These are phyloP conservation scores for Flaveria trinervia DNA, from an alignment of 129 eudicot genomes.

Conservation along the genomic window DNA sequence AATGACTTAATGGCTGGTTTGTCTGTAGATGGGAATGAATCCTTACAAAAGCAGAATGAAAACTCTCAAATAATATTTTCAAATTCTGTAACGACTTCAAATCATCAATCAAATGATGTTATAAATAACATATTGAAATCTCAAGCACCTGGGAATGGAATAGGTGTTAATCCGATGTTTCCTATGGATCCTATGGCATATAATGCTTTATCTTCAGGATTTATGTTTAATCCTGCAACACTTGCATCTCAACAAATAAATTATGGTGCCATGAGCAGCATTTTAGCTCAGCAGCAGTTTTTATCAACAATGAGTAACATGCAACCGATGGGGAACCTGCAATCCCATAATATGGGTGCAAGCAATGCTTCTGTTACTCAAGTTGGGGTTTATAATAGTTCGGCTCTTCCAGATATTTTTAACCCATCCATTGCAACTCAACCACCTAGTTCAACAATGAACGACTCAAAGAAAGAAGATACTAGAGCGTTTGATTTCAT, in stretches of 20 bases:
- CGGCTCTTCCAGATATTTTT: slow-evolving; percentile 84
- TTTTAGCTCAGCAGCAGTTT: slow-evolving; percentile 83
- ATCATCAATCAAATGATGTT: slow-evolving; percentile 45
- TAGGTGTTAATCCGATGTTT: slow-evolving; percentile 50
- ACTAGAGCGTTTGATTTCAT: slow-evolving; percentile 95
- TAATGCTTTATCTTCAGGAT: slow-evolving; percentile 59
- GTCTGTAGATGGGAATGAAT: slow-evolving; percentile 52
- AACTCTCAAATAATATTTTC: slow-evolving; percentile 34
- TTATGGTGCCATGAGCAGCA: slow-evolving; percentile 71
- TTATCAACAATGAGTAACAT: slow-evolving; percentile 75
- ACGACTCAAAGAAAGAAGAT: slow-evolving; percentile 75
- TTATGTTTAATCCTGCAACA: slow-evolving; percentile 65
- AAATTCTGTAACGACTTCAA: slow-evolving; percentile 36
- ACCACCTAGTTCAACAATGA: slow-evolving; percentile 63
- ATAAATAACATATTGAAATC: slow-evolving; percentile 46
- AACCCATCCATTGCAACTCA: slow-evolving; percentile 63
- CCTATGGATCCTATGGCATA: slow-evolving; percentile 63
- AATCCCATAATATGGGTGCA: slow-evolving; percentile 44
- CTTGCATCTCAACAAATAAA: slow-evolving; percentile 66
- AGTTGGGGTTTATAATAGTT: slow-evolving; percentile 44
- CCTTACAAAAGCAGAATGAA: slow-evolving; percentile 42
- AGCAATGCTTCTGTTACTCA: slow-evolving; percentile 45
- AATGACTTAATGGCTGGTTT: slow-evolving; percentile 73
- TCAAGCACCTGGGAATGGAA: slow-evolving; percentile 47
- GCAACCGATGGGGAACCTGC: slow-evolving; percentile 73